Percentiles rank a stretch among this genome's conserved stretches.
Evolutionary conservation across 495 filamentous ascomycete species (phyloP).

Genomic region (Neurospora sublineolata): DNA sequence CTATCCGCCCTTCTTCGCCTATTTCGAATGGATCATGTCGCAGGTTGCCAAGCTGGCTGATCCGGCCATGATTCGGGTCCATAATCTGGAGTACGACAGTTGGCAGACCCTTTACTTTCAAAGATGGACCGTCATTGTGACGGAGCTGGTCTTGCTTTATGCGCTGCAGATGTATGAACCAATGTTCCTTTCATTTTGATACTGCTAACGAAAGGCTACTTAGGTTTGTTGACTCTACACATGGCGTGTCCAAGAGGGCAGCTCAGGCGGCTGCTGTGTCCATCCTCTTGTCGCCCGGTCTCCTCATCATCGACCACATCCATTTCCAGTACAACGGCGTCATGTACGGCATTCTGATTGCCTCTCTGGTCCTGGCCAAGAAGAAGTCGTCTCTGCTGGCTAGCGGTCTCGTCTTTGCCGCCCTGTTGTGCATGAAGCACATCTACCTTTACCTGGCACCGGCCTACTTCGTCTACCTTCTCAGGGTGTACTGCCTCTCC

Average conservation of each 20-base stretch:
- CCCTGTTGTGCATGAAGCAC: constrained; percentile 85
- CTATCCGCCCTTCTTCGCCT: constrained; percentile 95
- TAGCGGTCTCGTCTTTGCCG: constrained; percentile 74
- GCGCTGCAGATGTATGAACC: constrained; percentile 62
- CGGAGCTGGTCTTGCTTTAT: constrained; percentile 72
- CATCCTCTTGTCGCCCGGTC: constrained; percentile 79
- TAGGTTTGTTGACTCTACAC: constrained; percentile 62
- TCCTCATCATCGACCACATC: constrained; percentile 96
- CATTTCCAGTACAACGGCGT: constrained; percentile 99
- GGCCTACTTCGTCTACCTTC: constrained; percentile 85
- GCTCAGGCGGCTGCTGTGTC: constrained; percentile 81
- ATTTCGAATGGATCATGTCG: constrained; percentile 88
- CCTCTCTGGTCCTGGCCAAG: constrained; percentile 73
- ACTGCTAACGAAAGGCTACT: constrained; percentile 10
- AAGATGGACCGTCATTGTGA: constrained; percentile 72
- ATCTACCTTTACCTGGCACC: constrained; percentile 96
- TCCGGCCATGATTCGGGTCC: constrained; percentile 70
- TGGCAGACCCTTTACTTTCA: constrained; percentile 94
- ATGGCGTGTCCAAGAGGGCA: constrained; percentile 53
- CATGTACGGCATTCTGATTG: constrained; percentile 78
- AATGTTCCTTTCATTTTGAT: too few species aligned
- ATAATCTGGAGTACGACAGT: constrained; percentile 71
- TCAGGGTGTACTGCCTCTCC: constrained; percentile 81
- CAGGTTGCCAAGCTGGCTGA: constrained; percentile 67
- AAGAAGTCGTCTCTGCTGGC: constrained; percentile 62